Evolutionary conservation across 2,329 filamentous ascomycete species (phyloP).

Genomic region (Aureobasidium sp.): DNA sequence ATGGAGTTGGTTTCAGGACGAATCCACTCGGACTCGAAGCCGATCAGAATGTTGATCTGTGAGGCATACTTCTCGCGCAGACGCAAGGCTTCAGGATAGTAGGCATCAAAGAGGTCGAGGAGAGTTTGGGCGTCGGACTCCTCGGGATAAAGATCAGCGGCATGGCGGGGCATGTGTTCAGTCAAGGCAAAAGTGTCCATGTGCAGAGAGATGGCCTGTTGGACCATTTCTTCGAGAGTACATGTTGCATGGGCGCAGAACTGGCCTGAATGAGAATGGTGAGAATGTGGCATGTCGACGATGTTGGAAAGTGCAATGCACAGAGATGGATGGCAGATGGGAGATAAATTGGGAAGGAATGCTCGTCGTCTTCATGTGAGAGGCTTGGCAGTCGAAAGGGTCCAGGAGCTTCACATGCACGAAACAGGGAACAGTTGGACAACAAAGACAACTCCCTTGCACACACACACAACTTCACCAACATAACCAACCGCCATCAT

Average conservation of each 20-base stretch:
- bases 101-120: slow-evolving; percentile 54
- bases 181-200: slow-evolving; percentile 82
- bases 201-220: slow-evolving; percentile 65
- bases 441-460: background rate
- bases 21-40: slow-evolving; percentile 92
- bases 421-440: background rate
- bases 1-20: slow-evolving; percentile 55
- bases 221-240: slow-evolving; percentile 73
- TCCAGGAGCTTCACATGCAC: slow-evolving; percentile 7
- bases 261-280: slow-evolving; percentile 96
- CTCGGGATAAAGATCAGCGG: slow-evolving; percentile 82
- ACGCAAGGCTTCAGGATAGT: slow-evolving; percentile 65
- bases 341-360: background rate
- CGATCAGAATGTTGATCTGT: slow-evolving; percentile 72
- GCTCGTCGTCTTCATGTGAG: background rate
- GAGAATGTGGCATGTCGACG: slow-evolving; percentile 83
- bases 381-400: slow-evolving; percentile 6
- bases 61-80: slow-evolving; percentile 61
- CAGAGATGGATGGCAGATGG: background rate
- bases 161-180: slow-evolving; percentile 85
- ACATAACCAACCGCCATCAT: slow-evolving; percentile 34
- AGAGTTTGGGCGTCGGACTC: slow-evolving; percentile 51
- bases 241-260: slow-evolving; percentile 92
- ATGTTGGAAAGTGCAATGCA: background rate
- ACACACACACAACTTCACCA: background rate